phyloP scores from a whole-genome alignment of 1,284 basidiomycete species.

The Cutaneotrichosporon sp. region DNA sequence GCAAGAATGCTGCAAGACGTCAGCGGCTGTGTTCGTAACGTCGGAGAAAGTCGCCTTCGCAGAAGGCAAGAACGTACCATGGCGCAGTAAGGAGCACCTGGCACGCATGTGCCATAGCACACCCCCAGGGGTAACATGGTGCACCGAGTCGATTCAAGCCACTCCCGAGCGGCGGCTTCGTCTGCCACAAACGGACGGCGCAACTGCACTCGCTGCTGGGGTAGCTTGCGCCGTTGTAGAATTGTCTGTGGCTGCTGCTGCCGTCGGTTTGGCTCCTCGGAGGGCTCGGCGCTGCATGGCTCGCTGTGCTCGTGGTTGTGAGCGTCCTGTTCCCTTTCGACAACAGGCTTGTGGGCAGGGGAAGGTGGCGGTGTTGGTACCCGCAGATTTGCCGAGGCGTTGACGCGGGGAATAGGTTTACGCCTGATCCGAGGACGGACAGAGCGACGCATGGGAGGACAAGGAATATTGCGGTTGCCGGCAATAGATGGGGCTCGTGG shows the following conservation, averaged over 20 bases:
- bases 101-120: background rate
- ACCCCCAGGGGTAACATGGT: background rate
- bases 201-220: background rate
- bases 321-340: too few relatives aligned
- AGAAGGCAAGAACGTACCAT: background rate
- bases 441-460: background rate
- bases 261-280: too few relatives aligned
- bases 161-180: background rate
- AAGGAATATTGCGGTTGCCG: background rate
- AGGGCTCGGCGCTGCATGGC: too few relatives aligned
- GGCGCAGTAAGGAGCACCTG: constrained; percentile 15
- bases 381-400: background rate
- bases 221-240: background rate
- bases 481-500: background rate
- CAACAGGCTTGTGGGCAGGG: background rate
- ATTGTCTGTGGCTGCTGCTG: background rate
- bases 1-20: constrained; percentile 12
- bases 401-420: background rate
- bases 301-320: too few relatives aligned
- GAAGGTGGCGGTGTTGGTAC: background rate
- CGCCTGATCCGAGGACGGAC: background rate
- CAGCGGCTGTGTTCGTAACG: background rate
- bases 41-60: background rate
- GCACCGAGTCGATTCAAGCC: background rate
- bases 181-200: too few relatives aligned